Conservation (phyloP, 305 asterid genomes). For the Stenogyne calaminthoides region DNA sequence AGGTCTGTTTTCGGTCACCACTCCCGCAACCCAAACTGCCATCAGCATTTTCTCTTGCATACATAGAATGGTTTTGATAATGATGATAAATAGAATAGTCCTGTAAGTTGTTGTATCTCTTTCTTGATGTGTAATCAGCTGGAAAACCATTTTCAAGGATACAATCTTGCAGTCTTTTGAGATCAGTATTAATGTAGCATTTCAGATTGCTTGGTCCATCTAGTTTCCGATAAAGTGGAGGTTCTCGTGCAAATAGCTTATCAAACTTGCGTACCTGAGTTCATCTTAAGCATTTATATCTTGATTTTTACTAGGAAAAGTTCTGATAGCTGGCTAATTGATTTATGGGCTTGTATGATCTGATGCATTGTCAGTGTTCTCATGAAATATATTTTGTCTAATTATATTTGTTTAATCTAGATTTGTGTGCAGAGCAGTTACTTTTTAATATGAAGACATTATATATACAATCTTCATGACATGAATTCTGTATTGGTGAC, state of each 20-base stretch:
- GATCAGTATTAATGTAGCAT: not conserved
- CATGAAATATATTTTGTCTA: not conserved
- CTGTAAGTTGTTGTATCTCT: slow-evolving; percentile 10
- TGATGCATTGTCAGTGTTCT: slow-evolving; percentile 8
- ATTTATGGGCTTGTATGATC: slow-evolving; percentile 7
- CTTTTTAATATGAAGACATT: not conserved
- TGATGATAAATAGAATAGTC: not conserved
- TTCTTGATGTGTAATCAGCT: slow-evolving; percentile 1
- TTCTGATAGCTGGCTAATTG: slow-evolving; percentile 20
- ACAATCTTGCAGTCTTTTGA: slow-evolving; percentile 6
- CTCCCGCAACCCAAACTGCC: not conserved
- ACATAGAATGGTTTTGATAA: not conserved
- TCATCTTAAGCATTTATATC: not conserved
- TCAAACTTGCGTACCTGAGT: slow-evolving; percentile 6
- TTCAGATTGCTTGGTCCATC: slow-evolving; percentile 16
- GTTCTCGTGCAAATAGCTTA: slow-evolving; percentile 9
- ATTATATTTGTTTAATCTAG: slow-evolving; percentile 4
- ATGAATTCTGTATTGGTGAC: slow-evolving; percentile 8
- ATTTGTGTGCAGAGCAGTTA: not conserved
- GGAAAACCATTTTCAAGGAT: slow-evolving; percentile 6
- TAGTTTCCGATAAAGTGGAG: slow-evolving; percentile 9
- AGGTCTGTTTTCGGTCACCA: slow-evolving; percentile 45
- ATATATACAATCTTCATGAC: not conserved
- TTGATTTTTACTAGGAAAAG: slow-evolving; percentile 3
- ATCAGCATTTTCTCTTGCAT: slow-evolving; percentile 8